Base-by-base conservation (phyloP, 23 red algal genomes). In the Gracilaria caudata region DNA sequence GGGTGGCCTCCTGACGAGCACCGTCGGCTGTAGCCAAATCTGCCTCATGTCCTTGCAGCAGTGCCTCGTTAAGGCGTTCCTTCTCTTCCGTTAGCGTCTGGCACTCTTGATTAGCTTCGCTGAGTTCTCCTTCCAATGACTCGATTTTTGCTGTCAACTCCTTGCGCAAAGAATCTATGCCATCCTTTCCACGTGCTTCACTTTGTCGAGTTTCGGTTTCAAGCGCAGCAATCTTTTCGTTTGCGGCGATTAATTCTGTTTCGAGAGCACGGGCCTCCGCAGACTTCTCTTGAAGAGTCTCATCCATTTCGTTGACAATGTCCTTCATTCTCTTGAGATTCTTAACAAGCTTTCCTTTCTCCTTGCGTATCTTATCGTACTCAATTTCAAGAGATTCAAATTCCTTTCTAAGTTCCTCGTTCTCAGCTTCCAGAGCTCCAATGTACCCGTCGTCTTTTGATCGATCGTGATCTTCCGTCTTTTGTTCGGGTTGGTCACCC, bases 311-410 rank as follows among this genome's bases (percentile, higher is more conserved):
- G 21, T 41, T 46, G 26, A 82, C 78, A 51, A 84, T 75, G n/a
- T 81, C 74, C 40, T 92, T 92, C 78, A 83, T 76, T 40, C 78
- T 63, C 44, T 92, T 92, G 28, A 92, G 78, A 82, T 92, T 92
- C 68, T 92, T 79, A 12, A 83, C 76, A 16, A 92, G 78, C 88
- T 83, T 92, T 45, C 51, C 49, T 24, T 71, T 60, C 49, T 93
- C 90, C 24, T 79, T 57, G 6, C 78, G 44, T 10, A 29, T 77
- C 40, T 84, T 86, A 4, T 89, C 78, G 64, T 79, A 82, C 30
- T 94, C 83, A 17, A 9, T 21, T 39, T 94, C 85, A 29, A 87
- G 55, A 30, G 36, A 44, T 49, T 94, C 92, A 38, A 94, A 68
- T 60, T 94, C 92, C 20, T 73, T 89, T 28, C 86, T 68, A 8